phyloP scores from a whole-genome alignment of 2,329 filamentous ascomycete species.

The Cladosporium sp. region DNA sequence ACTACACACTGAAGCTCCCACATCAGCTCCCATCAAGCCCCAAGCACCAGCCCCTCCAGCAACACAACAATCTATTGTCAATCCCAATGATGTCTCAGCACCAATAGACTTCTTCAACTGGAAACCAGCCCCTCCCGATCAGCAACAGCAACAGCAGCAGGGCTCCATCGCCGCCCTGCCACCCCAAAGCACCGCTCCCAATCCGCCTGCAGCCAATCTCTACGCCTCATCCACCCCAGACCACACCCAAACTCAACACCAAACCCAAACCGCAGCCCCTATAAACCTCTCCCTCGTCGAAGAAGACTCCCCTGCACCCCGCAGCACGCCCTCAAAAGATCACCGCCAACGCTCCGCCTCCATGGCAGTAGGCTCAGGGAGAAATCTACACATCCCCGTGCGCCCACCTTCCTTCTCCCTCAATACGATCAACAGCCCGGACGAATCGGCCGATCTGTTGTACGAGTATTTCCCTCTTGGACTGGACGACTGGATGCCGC shows the following conservation, averaged over 20 bases:
- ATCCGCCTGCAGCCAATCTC: conserved; percentile 15
- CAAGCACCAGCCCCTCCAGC: conserved; percentile 34
- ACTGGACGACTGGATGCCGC: conserved; percentile 88
- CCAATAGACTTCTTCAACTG: conserved; percentile 43
- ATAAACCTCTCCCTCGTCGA: conserved; percentile 55
- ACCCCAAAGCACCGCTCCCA: conserved; percentile 17
- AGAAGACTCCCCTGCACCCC: conserved; percentile 44
- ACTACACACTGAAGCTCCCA: conserved; percentile 23
- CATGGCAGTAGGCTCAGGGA: conserved; percentile 2
- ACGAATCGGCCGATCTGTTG: conserved; percentile 75
- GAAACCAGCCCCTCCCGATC: conserved; percentile 27
- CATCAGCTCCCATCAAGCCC: conserved; percentile 27
- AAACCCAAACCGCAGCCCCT: conserved; percentile 36
- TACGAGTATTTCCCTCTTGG: conserved; percentile 95
- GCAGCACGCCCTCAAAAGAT: conserved; percentile 13
- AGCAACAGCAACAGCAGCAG: conserved; percentile 18
- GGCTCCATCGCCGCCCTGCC: conserved; percentile 41
- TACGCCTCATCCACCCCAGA: conserved; percentile 47
- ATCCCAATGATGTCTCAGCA: conserved; percentile 36
- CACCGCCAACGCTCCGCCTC: conserved; percentile 17
- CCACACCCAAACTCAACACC: conserved; percentile 25
- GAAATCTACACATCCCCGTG: conserved; percentile 30
- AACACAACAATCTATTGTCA: conserved; percentile 37
- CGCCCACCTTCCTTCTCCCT: conserved; percentile 44
- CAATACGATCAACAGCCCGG: conserved; percentile 55